phyloP scores from a whole-genome alignment of 23 red algal genomes.

The Gracilaria gracilis region DNA sequence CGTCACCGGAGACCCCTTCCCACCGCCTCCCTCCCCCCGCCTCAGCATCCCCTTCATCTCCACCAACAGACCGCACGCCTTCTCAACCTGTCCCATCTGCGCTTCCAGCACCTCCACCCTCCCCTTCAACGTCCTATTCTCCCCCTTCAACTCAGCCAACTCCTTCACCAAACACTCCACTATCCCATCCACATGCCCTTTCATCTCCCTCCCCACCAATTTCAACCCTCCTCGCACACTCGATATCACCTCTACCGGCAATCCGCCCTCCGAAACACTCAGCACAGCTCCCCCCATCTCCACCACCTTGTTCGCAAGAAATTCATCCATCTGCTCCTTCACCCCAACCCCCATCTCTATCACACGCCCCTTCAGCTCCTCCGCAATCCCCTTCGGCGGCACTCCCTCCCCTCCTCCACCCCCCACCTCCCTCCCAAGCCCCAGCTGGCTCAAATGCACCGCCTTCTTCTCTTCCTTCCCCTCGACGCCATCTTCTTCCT shows the following conservation, averaged over 20 bases:
- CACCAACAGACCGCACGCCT: background rate
- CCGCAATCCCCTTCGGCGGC: background rate
- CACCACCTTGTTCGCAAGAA: background rate
- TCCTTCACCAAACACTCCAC: background rate
- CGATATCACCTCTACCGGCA: background rate
- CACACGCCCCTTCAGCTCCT: background rate
- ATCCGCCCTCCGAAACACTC: background rate
- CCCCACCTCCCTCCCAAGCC: background rate
- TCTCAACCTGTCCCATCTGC: background rate
- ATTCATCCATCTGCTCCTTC: conserved; percentile 5
- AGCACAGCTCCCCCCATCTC: background rate
- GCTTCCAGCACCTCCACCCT: background rate
- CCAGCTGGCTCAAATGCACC: background rate
- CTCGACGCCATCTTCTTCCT: background rate
- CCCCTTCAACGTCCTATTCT: background rate
- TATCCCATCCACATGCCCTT: background rate
- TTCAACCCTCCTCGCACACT: background rate
- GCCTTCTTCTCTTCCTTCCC: background rate
- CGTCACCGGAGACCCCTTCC: background rate
- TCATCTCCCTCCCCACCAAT: background rate
- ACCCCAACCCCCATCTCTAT: background rate
- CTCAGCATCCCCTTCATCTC: conserved; percentile 11
- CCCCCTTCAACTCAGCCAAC: background rate
- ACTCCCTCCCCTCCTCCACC: background rate
- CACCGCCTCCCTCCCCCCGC: background rate